Percentiles rank a stretch among this genome's conserved stretches.
Conservation (phyloP, 768 basidiomycete species). For the Hortiboletus campestris region DNA sequence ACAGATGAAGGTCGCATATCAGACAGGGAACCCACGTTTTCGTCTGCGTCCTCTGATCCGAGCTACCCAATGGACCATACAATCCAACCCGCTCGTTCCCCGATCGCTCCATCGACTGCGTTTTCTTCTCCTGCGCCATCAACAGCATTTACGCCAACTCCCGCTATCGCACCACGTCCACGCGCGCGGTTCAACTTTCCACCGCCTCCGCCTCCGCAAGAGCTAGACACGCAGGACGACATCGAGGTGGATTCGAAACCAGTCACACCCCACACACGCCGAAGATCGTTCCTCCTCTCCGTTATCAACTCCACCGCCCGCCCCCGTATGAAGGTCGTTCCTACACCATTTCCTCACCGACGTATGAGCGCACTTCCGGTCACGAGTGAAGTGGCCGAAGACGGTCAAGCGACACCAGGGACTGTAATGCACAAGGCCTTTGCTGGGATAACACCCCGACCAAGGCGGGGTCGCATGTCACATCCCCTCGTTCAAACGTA, state of each 20-base stretch:
- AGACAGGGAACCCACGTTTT: conserved; percentile 64
- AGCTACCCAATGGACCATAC: conserved; percentile 31
- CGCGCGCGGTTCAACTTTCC: conserved; percentile 63
- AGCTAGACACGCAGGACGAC: conserved; percentile 36
- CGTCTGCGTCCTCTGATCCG: conserved; percentile 55
- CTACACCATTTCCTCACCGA: conserved; percentile 45
- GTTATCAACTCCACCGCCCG: conserved; percentile 82
- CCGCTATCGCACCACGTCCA: conserved; percentile 57
- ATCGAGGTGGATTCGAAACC: conserved; percentile 41
- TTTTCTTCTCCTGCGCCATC: conserved; percentile 58
- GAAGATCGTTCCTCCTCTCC: conserved; percentile 77
- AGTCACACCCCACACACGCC: conserved; percentile 68
- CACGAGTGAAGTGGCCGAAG: conserved; percentile 37
- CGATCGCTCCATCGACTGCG: conserved; percentile 38
- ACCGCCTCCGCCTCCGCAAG: conserved; percentile 40
- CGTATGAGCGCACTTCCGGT: conserved; percentile 65
- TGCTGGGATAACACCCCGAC: conserved; percentile 63
- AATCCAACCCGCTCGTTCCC: conserved; percentile 32
- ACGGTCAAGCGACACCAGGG: conserved; percentile 31
- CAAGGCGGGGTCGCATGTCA: conserved; percentile 50
- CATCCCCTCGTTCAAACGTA: conserved; percentile 66
- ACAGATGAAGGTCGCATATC: conserved; percentile 27
- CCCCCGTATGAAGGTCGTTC: conserved; percentile 49
- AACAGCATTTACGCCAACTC: conserved; percentile 65
- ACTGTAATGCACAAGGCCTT: conserved; percentile 50